phyloP scores from a whole-genome alignment of 352 stramenopile species.

The Stephanocyclus meneghinianus region DNA sequence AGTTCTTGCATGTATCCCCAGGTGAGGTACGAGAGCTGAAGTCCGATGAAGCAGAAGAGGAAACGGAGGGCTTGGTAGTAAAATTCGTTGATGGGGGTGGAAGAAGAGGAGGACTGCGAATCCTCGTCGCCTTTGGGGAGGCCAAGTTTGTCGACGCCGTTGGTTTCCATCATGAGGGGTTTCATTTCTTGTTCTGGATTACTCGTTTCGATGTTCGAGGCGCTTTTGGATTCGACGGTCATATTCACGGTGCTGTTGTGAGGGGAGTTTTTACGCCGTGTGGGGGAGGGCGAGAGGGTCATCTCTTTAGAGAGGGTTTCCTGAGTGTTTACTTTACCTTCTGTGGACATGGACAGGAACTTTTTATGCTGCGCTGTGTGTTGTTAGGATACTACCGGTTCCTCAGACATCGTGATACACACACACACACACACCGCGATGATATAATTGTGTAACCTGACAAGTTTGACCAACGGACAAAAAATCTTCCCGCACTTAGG shows the following conservation, averaged over 20 bases:
- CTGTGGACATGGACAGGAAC: background rate
- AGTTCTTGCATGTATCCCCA: slow-evolving; percentile 88
- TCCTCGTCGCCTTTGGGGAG: slow-evolving; percentile 9
- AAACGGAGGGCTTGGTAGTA: slow-evolving; percentile 68
- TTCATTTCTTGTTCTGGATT: slow-evolving; percentile 1
- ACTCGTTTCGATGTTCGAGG: background rate
- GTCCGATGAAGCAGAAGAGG: slow-evolving; percentile 77
- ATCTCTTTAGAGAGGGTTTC: background rate
- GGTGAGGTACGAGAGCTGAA: slow-evolving; percentile 85
- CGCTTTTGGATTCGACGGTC: background rate
- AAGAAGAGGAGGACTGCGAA: background rate
- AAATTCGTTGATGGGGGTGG: slow-evolving; percentile 49
- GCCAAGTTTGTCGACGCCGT: background rate
- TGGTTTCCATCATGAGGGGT: background rate
- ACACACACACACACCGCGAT: too few species aligned
- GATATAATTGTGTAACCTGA: too few species aligned
- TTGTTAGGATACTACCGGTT: too few species aligned
- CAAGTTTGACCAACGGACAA: too few species aligned
- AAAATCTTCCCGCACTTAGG: too few species aligned
- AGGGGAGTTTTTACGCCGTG: background rate
- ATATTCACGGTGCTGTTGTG: background rate
- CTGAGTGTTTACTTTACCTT: background rate
- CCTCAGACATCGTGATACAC: too few species aligned
- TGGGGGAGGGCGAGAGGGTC: background rate
- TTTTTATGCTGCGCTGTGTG: too few species aligned